Conservation (phyloP, 805 yeast genomes). For the Monosporozyma siamensis region DNA sequence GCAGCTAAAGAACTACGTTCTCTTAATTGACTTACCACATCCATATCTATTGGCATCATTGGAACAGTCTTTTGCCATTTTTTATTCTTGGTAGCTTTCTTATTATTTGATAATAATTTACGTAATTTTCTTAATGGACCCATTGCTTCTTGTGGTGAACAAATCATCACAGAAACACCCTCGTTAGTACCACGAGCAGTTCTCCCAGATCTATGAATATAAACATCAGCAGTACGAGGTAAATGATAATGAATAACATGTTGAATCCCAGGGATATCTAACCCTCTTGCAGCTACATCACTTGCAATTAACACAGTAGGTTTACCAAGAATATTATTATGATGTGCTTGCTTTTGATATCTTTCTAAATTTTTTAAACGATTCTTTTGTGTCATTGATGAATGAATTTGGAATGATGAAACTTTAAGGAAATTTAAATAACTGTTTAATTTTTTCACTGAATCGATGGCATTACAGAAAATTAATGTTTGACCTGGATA, state of each 20-base stretch:
- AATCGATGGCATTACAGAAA: slow-evolving; percentile 91
- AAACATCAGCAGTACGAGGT: slow-evolving; percentile 89
- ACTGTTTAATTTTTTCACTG: slow-evolving; percentile 79
- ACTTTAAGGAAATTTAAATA: slow-evolving; percentile 60
- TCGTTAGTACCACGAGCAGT: slow-evolving; percentile 93
- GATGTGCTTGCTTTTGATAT: slow-evolving; percentile 30
- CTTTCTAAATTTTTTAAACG: slow-evolving; percentile 78
- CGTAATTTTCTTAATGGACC: slow-evolving; percentile 78
- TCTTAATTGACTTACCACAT: slow-evolving; percentile 58
- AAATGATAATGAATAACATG: slow-evolving; percentile 95
- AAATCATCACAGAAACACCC: slow-evolving; percentile 90
- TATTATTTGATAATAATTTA: slow-evolving; percentile 36
- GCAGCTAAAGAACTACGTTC: slow-evolving; percentile 62
- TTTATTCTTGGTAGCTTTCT: slow-evolving; percentile 17
- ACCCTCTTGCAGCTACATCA: slow-evolving; percentile 97
- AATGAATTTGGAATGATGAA: slow-evolving; percentile 70
- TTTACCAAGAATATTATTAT: slow-evolving; percentile 34
- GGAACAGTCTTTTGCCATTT: slow-evolving; percentile 50
- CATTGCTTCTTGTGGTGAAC: slow-evolving; percentile 88
- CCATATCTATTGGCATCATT: slow-evolving; percentile 67
- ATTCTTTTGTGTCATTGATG: slow-evolving; percentile 92
- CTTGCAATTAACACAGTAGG: slow-evolving; percentile 77
- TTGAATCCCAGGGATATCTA: slow-evolving; percentile 82
- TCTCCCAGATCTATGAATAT: slow-evolving; percentile 93
- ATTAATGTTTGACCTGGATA: slow-evolving; percentile 87